These are phyloP conservation scores for Eimeria falciformis DNA, from an alignment of 169 alveolate genomes.

Conservation along the genomic window DNA sequence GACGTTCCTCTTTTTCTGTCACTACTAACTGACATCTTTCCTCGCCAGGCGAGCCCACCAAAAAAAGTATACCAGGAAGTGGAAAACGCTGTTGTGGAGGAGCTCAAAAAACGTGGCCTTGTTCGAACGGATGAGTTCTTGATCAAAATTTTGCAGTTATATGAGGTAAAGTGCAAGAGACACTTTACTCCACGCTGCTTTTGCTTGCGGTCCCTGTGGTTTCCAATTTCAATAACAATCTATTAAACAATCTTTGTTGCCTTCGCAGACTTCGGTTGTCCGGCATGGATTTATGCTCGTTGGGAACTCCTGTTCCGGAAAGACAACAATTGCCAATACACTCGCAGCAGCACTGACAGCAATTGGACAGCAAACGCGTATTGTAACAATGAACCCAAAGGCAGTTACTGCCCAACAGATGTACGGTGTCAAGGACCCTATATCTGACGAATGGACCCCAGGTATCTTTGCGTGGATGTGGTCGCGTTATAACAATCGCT, in stretches of 20 bases:
- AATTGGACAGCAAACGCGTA: conserved; percentile 88
- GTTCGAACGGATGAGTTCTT: conserved; percentile 85
- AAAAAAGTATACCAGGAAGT: conserved; percentile 93
- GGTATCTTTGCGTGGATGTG: conserved; percentile 96
- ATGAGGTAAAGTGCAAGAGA: conserved; percentile 74
- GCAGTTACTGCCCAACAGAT: conserved; percentile 95
- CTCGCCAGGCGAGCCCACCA: conserved; percentile 94
- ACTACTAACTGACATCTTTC: conserved; percentile 96
- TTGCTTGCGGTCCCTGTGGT: background rate
- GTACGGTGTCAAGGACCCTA: conserved; percentile 91
- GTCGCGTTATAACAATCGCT: conserved; percentile 94
- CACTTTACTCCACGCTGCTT: background rate
- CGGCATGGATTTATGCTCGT: conserved; percentile 98
- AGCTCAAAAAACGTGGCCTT: conserved; percentile 74
- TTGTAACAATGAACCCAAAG: conserved; percentile 96
- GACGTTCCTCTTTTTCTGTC: conserved; percentile 96
- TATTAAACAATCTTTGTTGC: background rate
- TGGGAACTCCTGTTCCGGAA: conserved; percentile 98
- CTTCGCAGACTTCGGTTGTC: conserved; percentile 94
- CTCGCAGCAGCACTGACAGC: conserved; percentile 93
- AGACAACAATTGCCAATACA: conserved; percentile 94
- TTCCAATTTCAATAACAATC: background rate
- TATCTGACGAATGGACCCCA: conserved; percentile 97
- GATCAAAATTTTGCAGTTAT: conserved; percentile 91
- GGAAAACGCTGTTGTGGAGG: conserved; percentile 85